Evolutionary conservation across 2,329 filamentous ascomycete genomes (phyloP).

Genomic region (Fusarium staphyleae): DNA sequence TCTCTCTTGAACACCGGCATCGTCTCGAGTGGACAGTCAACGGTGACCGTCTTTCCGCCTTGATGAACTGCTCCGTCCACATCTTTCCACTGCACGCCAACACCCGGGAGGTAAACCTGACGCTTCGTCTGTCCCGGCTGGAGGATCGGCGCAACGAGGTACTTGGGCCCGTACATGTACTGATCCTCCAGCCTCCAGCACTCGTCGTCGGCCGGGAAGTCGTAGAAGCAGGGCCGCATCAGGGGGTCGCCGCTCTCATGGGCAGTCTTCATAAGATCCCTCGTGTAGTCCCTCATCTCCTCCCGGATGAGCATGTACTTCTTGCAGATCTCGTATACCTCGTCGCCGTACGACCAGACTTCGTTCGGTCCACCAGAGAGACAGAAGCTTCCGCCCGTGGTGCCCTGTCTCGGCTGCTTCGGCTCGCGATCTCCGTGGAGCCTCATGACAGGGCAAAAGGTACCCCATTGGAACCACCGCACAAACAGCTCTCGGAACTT

Average conservation of each 20-base stretch:
- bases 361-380: slow-evolving; percentile 65
- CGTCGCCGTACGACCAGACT: slow-evolving; percentile 70
- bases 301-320: slow-evolving; percentile 67
- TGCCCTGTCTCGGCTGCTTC: slow-evolving; percentile 47
- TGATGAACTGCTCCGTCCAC: not conserved
- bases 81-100: slow-evolving; percentile 2
- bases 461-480: slow-evolving; percentile 74
- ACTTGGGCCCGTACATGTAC: slow-evolving; percentile 69
- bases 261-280: slow-evolving; percentile 64
- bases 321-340: slow-evolving; percentile 66
- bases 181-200: slow-evolving; percentile 66
- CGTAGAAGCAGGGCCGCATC: slow-evolving; percentile 69
- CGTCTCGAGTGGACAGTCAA: slow-evolving; percentile 2
- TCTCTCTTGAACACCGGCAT: slow-evolving; percentile 6
- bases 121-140: slow-evolving; percentile 53
- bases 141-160: slow-evolving; percentile 65
- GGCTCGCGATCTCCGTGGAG: slow-evolving; percentile 72
- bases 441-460: slow-evolving; percentile 72
- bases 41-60: slow-evolving; percentile 1
- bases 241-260: slow-evolving; percentile 66
- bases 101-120: slow-evolving; percentile 60
- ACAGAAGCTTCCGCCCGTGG: slow-evolving; percentile 50
- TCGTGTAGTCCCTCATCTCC: slow-evolving; percentile 63
- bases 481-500: slow-evolving; percentile 69
- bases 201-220: slow-evolving; percentile 62